Base-by-base conservation (phyloP, 768 basidiomycete species). In the Mycena sanguinolenta region DNA sequence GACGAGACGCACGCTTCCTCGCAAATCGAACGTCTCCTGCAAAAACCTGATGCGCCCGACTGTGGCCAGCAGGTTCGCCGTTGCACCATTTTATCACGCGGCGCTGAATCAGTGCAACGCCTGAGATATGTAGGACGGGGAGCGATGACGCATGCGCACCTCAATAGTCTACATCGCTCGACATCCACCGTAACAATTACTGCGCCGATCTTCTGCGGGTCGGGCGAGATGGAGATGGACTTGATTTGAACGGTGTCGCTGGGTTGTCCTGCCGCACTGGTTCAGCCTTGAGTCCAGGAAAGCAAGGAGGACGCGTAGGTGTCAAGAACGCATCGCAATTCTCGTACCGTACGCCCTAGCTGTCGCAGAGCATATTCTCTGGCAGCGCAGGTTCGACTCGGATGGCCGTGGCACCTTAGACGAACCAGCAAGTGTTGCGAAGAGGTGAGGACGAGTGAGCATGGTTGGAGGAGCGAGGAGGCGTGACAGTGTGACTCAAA, bases 121-220 rank as follows among this genome's bases (percentile, higher is more conserved):
- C n/a, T n/a, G n/a, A 75, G 89, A 94, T 42, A 97, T 94, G 6
- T 98, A 97, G 5, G 96, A 98, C 72, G 12, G 50, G 46, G 53
- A 34, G 32, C 32, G 32, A 17, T 10, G 16, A 39, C 19, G 13
- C 53, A 34, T 5, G 10, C 83, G 32, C 69, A 97, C 97, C 84
- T 93, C 86, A 70, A 99, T 90, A 6, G 74, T 78, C 64, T 90
- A 79, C 9, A 79, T 73, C 3, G 91, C 93, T 74, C 77, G 4
- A 91, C 97, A 7, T 83, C 83, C 21, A 94, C 97, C 5, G 82
- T 91, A 70, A 99, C 92, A n/a, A 95, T 97, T 75, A 99, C 87
- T 77, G 94, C 74, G 5, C 98, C 98, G 5, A 96, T 95, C 75
- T 89, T 78, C 1, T 98, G 98, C 34, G 97, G 97, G 76, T 98